Evolutionary conservation across 306 rosid species (phyloP).

Genomic region (Fragaria vesca): DNA sequence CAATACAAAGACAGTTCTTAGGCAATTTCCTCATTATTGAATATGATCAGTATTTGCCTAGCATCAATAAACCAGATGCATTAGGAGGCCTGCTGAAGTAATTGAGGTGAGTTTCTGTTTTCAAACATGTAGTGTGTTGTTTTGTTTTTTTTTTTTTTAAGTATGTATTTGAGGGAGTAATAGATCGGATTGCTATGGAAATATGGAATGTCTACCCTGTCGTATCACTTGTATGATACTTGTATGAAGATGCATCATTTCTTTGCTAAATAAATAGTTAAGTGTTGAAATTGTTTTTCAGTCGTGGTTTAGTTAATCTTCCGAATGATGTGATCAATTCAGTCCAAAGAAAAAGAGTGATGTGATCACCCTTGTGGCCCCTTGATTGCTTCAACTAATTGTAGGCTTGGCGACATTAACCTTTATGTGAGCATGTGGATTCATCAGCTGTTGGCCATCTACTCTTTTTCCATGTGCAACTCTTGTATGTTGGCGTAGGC

Average conservation of each 20-base stretch:
- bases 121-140: not conserved
- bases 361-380: not conserved
- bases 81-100: not conserved
- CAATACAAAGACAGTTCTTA: not conserved
- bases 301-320: not conserved
- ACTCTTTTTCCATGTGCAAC: not conserved
- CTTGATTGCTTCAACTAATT: not conserved
- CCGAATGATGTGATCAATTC: not conserved
- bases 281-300: not conserved
- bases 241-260: not conserved
- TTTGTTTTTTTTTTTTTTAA: not conserved
- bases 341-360: not conserved
- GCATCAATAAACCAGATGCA: not conserved
- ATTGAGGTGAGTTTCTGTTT: not conserved
- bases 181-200: not conserved
- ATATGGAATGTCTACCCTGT: not conserved
- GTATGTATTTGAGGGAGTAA: not conserved
- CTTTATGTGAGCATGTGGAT: constrained; percentile 6
- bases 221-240: not conserved
- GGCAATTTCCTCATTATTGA: not conserved
- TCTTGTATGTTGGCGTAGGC: not conserved
- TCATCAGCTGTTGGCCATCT: not conserved
- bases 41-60: not conserved
- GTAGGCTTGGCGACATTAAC: not conserved
- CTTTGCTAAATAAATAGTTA: not conserved